These are phyloP conservation scores for Solanum sejunctum DNA, from an alignment of 257 asterid genomes.

Conservation along the genomic window DNA sequence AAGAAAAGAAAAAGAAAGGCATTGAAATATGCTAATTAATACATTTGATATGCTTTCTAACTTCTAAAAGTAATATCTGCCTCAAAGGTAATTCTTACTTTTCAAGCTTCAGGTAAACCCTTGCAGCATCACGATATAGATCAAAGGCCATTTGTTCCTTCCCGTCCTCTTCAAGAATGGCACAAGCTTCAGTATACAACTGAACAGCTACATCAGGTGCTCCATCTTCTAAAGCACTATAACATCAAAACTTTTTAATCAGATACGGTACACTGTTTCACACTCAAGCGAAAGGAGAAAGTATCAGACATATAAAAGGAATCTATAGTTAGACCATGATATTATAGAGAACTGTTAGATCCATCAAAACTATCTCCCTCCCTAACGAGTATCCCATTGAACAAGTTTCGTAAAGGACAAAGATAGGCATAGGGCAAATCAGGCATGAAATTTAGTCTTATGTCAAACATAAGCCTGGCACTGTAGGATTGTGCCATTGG, in stretches of 20 bases:
- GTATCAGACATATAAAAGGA: not conserved
- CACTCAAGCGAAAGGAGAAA: not conserved
- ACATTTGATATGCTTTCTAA: not conserved
- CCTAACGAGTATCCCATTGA: not conserved
- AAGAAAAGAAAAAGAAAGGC: not conserved
- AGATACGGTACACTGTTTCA: not conserved
- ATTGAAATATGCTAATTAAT: not conserved
- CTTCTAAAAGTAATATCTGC: not conserved
- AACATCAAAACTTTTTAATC: not conserved
- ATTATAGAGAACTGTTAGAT: not conserved
- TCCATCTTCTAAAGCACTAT: constrained; percentile 79
- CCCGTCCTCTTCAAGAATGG: constrained; percentile 80
- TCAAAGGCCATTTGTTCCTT: constrained; percentile 98
- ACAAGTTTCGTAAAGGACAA: not conserved
- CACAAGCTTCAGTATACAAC: constrained; percentile 78
- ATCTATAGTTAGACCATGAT: not conserved
- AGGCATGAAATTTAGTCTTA: not conserved
- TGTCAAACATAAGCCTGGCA: not conserved
- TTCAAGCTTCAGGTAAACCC: constrained; percentile 77
- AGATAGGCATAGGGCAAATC: not conserved
- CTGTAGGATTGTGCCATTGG: not conserved
- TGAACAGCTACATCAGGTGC: constrained; percentile 77
- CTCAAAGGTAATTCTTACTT: constrained; percentile 37
- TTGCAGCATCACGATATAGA: constrained; percentile 78
- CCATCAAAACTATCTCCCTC: not conserved